phyloP scores from a whole-genome alignment of 2,329 filamentous ascomycete species.

The Neoarthrinium moseri region DNA sequence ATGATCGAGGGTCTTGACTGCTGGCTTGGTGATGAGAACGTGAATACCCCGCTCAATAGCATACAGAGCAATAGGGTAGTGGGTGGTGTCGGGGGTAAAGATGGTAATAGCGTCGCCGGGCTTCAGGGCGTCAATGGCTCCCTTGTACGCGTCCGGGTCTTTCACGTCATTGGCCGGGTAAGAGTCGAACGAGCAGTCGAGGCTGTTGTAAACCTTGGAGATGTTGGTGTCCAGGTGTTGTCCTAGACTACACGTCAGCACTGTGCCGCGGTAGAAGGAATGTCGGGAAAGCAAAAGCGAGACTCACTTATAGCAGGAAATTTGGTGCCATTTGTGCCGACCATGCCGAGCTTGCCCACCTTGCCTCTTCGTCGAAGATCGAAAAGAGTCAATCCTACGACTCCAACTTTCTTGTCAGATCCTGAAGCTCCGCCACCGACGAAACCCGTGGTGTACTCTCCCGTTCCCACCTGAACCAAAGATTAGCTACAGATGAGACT shows the following conservation, averaged over 20 bases:
- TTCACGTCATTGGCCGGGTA: conserved; percentile 72
- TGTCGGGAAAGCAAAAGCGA: neutral
- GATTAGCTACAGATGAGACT: conserved; percentile 13
- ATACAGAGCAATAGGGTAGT: conserved; percentile 89
- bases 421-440: conserved; percentile 79
- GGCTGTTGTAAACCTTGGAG: conserved; percentile 78
- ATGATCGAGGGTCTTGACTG: conserved; percentile 78
- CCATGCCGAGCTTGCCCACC: conserved; percentile 84
- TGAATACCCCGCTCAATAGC: conserved; percentile 86
- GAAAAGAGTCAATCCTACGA: conserved; percentile 86
- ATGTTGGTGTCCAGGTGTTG: conserved; percentile 88
- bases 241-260: conserved; percentile 42
- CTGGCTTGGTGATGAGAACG: conserved; percentile 91
- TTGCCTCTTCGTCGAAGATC: conserved; percentile 86
- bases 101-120: conserved; percentile 90
- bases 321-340: conserved; percentile 83
- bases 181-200: conserved; percentile 83
- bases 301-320: conserved; percentile 83
- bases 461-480: conserved; percentile 70
- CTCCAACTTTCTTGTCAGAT: conserved; percentile 95
- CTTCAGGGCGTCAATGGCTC: conserved; percentile 78
- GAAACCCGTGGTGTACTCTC: conserved; percentile 95
- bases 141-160: conserved; percentile 83
- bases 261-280: neutral
- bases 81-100: conserved; percentile 91